Evolutionary conservation across 2,329 filamentous ascomycete genomes (phyloP).

Genomic region (Fonsecaea nubica): DNA sequence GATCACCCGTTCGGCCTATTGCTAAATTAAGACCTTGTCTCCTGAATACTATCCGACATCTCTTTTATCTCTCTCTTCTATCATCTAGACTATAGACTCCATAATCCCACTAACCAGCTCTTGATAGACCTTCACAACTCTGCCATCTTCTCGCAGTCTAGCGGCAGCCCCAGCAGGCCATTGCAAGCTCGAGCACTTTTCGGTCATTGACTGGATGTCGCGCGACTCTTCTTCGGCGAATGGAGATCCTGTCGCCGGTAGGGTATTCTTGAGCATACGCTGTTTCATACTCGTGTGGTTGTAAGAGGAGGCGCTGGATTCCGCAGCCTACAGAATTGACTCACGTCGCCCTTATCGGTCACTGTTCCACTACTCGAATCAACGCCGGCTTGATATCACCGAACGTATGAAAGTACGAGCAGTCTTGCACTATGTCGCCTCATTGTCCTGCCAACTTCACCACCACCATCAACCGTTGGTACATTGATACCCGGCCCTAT

Average conservation of each 20-base stretch:
- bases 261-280: neutral
- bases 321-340: neutral
- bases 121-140: neutral
- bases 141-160: neutral
- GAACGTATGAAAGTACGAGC: neutral
- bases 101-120: neutral
- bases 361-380: neutral
- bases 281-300: neutral
- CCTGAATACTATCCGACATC: neutral
- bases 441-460: conserved; percentile 9
- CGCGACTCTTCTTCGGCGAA: neutral
- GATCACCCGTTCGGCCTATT: conserved; percentile 19
- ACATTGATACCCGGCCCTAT: conserved; percentile 51
- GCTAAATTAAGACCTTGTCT: conserved; percentile 27
- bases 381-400: neutral
- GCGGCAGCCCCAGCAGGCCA: neutral
- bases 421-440: conserved; percentile 15
- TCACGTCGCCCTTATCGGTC: neutral
- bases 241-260: neutral
- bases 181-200: neutral
- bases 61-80: neutral
- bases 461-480: conserved; percentile 49
- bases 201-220: neutral
- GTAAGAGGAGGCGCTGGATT: neutral
- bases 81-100: neutral